Base-by-base conservation (phyloP, 495 filamentous ascomycete genomes). In the Tuber brumale region DNA sequence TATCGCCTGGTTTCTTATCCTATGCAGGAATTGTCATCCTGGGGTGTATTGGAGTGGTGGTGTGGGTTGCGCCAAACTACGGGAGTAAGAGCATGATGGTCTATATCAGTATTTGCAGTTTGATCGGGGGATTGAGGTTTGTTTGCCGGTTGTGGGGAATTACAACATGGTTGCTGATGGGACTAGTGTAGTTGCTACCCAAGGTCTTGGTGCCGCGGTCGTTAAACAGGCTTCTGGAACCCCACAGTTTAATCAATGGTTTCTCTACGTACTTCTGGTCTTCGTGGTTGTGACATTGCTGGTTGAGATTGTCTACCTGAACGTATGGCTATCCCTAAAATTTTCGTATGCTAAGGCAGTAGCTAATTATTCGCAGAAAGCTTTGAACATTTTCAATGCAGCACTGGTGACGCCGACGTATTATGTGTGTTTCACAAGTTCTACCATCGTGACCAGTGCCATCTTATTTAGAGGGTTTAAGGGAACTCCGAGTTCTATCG, bases 61-160 rank as follows among this genome's bases (percentile, higher is more conserved):
- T 97, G 43, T 98, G 92, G 91, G 91, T 88, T 73, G 96, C 90
- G 7, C 95, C 95, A 10, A 89, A 92, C 76, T 99, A 95, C 78
- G 95, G 96, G 66, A 97, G 96, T 86, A 93, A 92, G 86, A 95
- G 91, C 83, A 97, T 99, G 95, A 88, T 99, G 84, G 93, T 97
- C 19, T 99, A 99, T 85, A 89, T 99, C 80, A 93, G 90, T 79
- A 93, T 99, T 82, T 99, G 95, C 88, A 97, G 93, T 85, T 88
- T 95, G 84, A 91, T 97, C 77, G 95, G 95, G 80, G 95, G 95
- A 7, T 86, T 98, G 82, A 97, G 78, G 78, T 78, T 51, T 44
- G 76, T 45, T 21, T 16, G 31, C 31, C 43, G 2, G 14, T 19
- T 21, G 70, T 31, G 18, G 35, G 41, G n/a, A 71, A 48, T 14